A percentile compares a stretch with the other conserved stretches of the same genome.
Conservation (phyloP, 2,329 filamentous ascomycete species). For the Cryoendolithus antarcticus region DNA sequence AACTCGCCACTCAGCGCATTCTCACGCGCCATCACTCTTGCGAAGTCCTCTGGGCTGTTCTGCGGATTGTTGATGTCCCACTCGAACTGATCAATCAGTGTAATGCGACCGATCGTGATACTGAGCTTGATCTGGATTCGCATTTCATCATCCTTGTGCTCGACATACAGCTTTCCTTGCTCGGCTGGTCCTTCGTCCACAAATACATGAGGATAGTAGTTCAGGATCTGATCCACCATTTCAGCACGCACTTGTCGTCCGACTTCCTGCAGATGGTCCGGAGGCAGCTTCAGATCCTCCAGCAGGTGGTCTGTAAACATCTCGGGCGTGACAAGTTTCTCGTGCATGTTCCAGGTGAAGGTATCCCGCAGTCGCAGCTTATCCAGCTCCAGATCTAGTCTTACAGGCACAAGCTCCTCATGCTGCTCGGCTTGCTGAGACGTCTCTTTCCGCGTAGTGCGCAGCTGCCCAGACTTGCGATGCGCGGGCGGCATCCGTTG, state of each 20-base stretch:
- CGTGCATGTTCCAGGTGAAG: slow-evolving; percentile 96
- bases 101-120: slow-evolving; percentile 92
- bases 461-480: slow-evolving; percentile 59
- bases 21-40: slow-evolving; percentile 75
- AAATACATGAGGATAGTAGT: slow-evolving; percentile 86
- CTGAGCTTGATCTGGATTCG: slow-evolving; percentile 90
- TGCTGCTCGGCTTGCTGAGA: slow-evolving; percentile 76
- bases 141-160: slow-evolving; percentile 99
- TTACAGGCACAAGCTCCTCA: slow-evolving; percentile 82
- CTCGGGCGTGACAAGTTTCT: slow-evolving; percentile 67
- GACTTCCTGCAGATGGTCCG: slow-evolving; percentile 46
- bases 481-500: slow-evolving; percentile 66
- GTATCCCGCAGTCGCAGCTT: slow-evolving; percentile 93
- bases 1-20: slow-evolving; percentile 90
- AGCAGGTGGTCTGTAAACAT: slow-evolving; percentile 80
- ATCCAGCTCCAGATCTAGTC: slow-evolving; percentile 88
- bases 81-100: slow-evolving; percentile 91
- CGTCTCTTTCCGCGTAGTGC: slow-evolving; percentile 67
- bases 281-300: slow-evolving; percentile 69
- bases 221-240: slow-evolving; percentile 78
- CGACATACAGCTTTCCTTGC: slow-evolving; percentile 75
- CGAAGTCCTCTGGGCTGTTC: slow-evolving; percentile 93
- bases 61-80: slow-evolving; percentile 96
- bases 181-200: slow-evolving; percentile 85
- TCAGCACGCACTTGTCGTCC: slow-evolving; percentile 54